These are phyloP conservation scores for Fomitopsis schrenkii DNA, from an alignment of 1,284 basidiomycete genomes.

Conservation along the genomic window DNA sequence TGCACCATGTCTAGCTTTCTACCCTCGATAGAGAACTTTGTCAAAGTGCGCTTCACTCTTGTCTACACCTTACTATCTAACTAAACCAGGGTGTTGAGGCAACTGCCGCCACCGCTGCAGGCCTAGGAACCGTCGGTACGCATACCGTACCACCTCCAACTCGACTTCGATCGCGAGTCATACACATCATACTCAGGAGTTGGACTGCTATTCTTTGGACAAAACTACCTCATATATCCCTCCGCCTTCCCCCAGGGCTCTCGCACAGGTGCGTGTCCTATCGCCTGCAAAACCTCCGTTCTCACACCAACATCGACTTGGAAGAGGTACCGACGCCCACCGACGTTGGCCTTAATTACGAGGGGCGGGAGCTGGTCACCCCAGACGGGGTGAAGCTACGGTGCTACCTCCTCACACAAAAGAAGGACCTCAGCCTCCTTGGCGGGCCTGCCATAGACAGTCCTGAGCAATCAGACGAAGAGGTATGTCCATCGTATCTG, in stretches of 20 bases:
- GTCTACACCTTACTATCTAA: not conserved
- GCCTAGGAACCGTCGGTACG: slow-evolving; percentile 62
- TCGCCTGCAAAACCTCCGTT: not conserved
- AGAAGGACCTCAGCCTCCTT: slow-evolving; percentile 26
- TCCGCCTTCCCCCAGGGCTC: slow-evolving; percentile 84
- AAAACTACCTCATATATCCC: slow-evolving; percentile 87
- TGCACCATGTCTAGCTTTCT: slow-evolving; percentile 30
- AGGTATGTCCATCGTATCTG: slow-evolving; percentile 12
- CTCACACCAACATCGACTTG: not conserved
- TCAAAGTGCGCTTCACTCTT: slow-evolving; percentile 45
- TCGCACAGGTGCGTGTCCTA: slow-evolving; percentile 52
- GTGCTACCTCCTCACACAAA: slow-evolving; percentile 58
- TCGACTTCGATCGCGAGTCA: not conserved
- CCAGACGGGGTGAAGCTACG: slow-evolving; percentile 57
- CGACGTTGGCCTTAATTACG: slow-evolving; percentile 68
- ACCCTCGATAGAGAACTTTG: slow-evolving; percentile 57
- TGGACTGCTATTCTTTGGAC: slow-evolving; percentile 80
- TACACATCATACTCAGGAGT: slow-evolving; percentile 39
- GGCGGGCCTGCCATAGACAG: slow-evolving; percentile 9
- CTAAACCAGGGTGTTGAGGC: slow-evolving; percentile 41
- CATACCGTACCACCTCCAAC: slow-evolving; percentile 5
- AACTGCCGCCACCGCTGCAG: slow-evolving; percentile 63
- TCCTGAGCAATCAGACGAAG: slow-evolving; percentile 15
- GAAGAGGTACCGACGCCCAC: slow-evolving; percentile 70
- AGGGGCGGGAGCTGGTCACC: slow-evolving; percentile 66